Conservation (phyloP, 1,139 yeast species). For the Dujonia santamariae region DNA sequence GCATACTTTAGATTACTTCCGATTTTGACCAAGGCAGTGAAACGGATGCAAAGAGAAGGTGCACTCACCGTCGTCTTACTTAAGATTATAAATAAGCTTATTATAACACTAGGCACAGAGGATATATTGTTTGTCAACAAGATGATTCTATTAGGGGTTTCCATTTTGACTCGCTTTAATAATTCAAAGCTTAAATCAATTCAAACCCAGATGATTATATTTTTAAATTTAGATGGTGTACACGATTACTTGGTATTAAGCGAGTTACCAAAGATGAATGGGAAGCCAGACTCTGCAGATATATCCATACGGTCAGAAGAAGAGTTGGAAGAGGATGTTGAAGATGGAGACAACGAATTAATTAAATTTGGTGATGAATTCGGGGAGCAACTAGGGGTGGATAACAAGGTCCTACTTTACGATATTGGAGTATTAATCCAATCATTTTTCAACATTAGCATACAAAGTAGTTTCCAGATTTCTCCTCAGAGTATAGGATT, state of each 20-base stretch:
- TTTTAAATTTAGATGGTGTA: slow-evolving; percentile 22
- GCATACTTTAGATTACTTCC: slow-evolving; percentile 22
- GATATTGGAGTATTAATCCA: slow-evolving; percentile 22
- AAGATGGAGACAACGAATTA: slow-evolving; percentile 7
- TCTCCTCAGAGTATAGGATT: slow-evolving; percentile 19
- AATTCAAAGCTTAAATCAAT: slow-evolving; percentile 31
- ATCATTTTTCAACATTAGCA: slow-evolving; percentile 16
- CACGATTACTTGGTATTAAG: slow-evolving; percentile 8
- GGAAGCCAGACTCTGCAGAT: slow-evolving; percentile 7
- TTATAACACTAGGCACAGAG: slow-evolving; percentile 29
- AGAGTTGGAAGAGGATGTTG: slow-evolving; percentile 8
- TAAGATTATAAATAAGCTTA: slow-evolving; percentile 34
- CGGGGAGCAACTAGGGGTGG: slow-evolving; percentile 2
- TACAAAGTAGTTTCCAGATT: slow-evolving; percentile 17
- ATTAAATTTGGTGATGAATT: slow-evolving; percentile 6
- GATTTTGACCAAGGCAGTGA: slow-evolving; percentile 18
- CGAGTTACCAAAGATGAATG: not conserved
- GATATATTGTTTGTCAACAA: slow-evolving; percentile 28
- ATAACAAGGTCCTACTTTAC: slow-evolving; percentile 14
- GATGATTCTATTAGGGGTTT: slow-evolving; percentile 30
- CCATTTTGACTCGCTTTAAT: slow-evolving; percentile 22
- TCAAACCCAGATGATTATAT: slow-evolving; percentile 31
- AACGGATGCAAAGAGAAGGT: slow-evolving; percentile 21
- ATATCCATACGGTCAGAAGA: slow-evolving; percentile 6
- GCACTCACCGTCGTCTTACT: slow-evolving; percentile 23